These are phyloP conservation scores for Colletotrichum navitas DNA, from an alignment of 2,329 filamentous ascomycete species.

Conservation along the genomic window DNA sequence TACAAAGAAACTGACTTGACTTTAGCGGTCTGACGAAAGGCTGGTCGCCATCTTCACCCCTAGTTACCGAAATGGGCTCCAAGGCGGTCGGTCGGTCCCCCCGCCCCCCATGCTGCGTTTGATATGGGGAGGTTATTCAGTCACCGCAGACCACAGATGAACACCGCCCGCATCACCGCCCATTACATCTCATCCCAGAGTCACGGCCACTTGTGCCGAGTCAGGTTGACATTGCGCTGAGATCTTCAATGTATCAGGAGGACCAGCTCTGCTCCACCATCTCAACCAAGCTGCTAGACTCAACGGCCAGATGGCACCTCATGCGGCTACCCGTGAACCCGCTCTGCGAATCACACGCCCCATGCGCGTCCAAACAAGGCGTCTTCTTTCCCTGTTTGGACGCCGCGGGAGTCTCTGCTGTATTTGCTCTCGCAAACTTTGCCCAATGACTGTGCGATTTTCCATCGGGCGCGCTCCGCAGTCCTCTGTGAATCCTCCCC, in stretches of 20 bases:
- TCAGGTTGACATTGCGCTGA: slow-evolving; percentile 53
- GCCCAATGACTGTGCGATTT: slow-evolving; percentile 45
- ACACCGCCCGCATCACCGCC: slow-evolving; percentile 20
- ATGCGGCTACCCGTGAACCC: slow-evolving; percentile 60
- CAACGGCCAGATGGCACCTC: slow-evolving; percentile 54
- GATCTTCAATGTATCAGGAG: slow-evolving; percentile 41
- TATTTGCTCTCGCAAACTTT: slow-evolving; percentile 60
- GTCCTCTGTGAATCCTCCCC: slow-evolving; percentile 56
- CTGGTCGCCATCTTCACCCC: not conserved
- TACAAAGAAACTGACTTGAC: slow-evolving; percentile 43
- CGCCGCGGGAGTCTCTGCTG: slow-evolving; percentile 48
- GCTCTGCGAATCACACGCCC: slow-evolving; percentile 27
- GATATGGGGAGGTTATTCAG: slow-evolving; percentile 5
- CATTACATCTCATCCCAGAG: not conserved
- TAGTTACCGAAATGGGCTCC: not conserved
- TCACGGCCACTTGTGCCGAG: slow-evolving; percentile 66
- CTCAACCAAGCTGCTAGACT: slow-evolving; percentile 45
- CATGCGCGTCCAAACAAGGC: slow-evolving; percentile 41
- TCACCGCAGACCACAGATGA: not conserved
- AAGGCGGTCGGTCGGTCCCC: not conserved
- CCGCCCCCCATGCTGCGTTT: not conserved
- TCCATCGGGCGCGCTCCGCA: slow-evolving; percentile 54
- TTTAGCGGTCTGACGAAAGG: slow-evolving; percentile 44
- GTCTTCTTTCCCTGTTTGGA: slow-evolving; percentile 55
- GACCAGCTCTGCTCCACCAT: slow-evolving; percentile 61